Percentiles rank a stretch among this genome's conserved stretches.
Conservation (phyloP, 2,329 filamentous ascomycete species). For the Aspergillus luchuensis region DNA sequence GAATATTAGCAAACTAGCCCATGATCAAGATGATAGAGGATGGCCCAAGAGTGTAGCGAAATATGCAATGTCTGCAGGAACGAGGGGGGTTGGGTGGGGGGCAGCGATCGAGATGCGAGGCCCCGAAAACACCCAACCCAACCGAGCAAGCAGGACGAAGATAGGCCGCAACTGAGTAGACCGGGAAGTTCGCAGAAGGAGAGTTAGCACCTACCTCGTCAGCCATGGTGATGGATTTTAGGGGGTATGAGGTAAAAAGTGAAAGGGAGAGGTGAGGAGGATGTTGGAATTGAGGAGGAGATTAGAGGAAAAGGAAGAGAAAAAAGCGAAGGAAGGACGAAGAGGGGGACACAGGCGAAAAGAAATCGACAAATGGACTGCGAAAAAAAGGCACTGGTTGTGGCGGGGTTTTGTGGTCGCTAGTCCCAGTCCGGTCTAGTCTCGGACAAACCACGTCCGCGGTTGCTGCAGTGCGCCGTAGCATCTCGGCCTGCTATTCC, state of each 20-base stretch:
- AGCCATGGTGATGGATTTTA: slow-evolving; percentile 60
- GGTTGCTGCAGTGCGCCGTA: slow-evolving; percentile 9
- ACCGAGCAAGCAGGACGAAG: slow-evolving; percentile 28
- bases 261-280: slow-evolving; percentile 24
- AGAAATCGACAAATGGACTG: slow-evolving; percentile 30
- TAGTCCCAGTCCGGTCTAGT: slow-evolving; percentile 32
- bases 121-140: slow-evolving; percentile 22
- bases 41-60: background rate
- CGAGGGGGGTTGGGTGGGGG: slow-evolving; percentile 19
- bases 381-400: slow-evolving; percentile 37
- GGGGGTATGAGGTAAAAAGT: slow-evolving; percentile 21
- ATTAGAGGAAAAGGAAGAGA: slow-evolving; percentile 24
- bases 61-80: slow-evolving; percentile 16
- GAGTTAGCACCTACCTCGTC: slow-evolving; percentile 60
- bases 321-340: slow-evolving; percentile 25
- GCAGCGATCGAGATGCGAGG: slow-evolving; percentile 33
- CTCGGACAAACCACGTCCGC: slow-evolving; percentile 11
- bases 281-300: slow-evolving; percentile 21
- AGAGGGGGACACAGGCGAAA: slow-evolving; percentile 26
- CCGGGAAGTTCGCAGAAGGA: slow-evolving; percentile 18
- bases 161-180: slow-evolving; percentile 4
- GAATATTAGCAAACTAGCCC: slow-evolving; percentile 13
- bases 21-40: background rate
- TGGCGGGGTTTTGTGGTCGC: slow-evolving; percentile 34
- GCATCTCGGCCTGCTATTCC: slow-evolving; percentile 11